Evolutionary conservation across 139 green algal species (phyloP).

Genomic region (Dunaliella primolecta): DNA sequence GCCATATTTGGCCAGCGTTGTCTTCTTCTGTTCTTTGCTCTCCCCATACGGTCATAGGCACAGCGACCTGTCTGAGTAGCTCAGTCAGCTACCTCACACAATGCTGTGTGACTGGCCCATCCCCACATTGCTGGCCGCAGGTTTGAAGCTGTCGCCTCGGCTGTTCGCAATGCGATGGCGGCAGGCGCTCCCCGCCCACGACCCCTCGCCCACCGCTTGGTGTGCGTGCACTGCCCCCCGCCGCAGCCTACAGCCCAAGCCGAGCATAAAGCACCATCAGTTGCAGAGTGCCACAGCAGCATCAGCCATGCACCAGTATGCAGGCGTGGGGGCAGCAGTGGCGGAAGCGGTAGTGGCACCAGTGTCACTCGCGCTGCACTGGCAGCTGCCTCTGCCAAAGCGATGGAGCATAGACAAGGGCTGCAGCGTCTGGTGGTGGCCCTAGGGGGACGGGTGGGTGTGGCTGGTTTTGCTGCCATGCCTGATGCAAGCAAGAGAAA

Average conservation of each 20-base stretch:
- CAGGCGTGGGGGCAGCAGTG: neutral
- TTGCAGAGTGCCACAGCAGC: no score
- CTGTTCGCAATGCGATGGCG: no score
- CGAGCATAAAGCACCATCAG: no score
- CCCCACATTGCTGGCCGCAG: no score
- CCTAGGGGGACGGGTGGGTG: neutral
- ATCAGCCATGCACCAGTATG: neutral
- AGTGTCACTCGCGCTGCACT: neutral
- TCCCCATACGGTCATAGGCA: no score
- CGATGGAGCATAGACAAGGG: conserved; percentile 9
- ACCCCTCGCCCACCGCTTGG: conserved; percentile 8
- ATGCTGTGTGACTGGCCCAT: no score
- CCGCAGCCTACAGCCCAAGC: neutral
- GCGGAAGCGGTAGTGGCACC: neutral
- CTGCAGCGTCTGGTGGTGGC: conserved; percentile 19
- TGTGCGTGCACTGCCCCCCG: neutral
- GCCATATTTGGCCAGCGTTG: no score
- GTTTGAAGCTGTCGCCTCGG: neutral
- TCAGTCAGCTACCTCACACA: no score
- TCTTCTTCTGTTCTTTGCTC: no score
- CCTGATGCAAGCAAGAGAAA: neutral
- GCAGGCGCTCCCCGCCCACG: neutral
- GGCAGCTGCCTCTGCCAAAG: neutral
- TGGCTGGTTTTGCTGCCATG: neutral
- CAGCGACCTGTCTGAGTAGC: no score